These are phyloP conservation scores for Alternaria conjuncta DNA, from an alignment of 2,329 filamentous ascomycete genomes.

Conservation along the genomic window DNA sequence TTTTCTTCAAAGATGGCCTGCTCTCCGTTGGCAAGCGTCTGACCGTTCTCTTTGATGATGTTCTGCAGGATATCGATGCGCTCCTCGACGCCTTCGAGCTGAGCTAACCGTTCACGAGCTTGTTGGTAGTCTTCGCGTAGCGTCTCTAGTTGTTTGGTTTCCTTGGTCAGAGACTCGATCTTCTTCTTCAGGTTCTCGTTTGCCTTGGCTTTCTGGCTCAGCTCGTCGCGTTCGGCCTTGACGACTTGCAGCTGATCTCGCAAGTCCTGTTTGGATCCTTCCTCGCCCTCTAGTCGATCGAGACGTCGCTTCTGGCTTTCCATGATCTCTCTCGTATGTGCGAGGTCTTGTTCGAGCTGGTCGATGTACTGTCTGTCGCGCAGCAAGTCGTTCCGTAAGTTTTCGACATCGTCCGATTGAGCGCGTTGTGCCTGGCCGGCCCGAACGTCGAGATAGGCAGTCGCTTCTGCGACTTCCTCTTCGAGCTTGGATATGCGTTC, in stretches of 20 bases:
- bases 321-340: slow-evolving; percentile 51
- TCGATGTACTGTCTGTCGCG: slow-evolving; percentile 59
- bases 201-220: slow-evolving; percentile 56
- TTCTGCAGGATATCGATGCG: slow-evolving; percentile 55
- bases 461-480: slow-evolving; percentile 56
- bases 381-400: slow-evolving; percentile 52
- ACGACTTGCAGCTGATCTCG: slow-evolving; percentile 59
- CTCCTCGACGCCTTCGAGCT: slow-evolving; percentile 54
- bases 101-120: slow-evolving; percentile 52
- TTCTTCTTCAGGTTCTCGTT: slow-evolving; percentile 63
- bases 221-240: slow-evolving; percentile 57
- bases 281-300: slow-evolving; percentile 51
- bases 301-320: slow-evolving; percentile 56
- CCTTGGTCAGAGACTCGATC: slow-evolving; percentile 57
- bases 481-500: slow-evolving; percentile 54
- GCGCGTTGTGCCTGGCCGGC: slow-evolving; percentile 45
- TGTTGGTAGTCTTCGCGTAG: slow-evolving; percentile 55
- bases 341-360: slow-evolving; percentile 56
- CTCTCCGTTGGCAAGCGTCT: slow-evolving; percentile 58
- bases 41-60: slow-evolving; percentile 59
- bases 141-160: slow-evolving; percentile 52
- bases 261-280: slow-evolving; percentile 56
- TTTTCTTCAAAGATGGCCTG: slow-evolving; percentile 60
- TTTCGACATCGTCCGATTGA: slow-evolving; percentile 52
- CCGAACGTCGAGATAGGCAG: slow-evolving; percentile 52